Evolutionary conservation across 257 asterid species (phyloP), one percentile per base, ranked within the genome.

Genomic region (Agastache rugosa): DNA sequence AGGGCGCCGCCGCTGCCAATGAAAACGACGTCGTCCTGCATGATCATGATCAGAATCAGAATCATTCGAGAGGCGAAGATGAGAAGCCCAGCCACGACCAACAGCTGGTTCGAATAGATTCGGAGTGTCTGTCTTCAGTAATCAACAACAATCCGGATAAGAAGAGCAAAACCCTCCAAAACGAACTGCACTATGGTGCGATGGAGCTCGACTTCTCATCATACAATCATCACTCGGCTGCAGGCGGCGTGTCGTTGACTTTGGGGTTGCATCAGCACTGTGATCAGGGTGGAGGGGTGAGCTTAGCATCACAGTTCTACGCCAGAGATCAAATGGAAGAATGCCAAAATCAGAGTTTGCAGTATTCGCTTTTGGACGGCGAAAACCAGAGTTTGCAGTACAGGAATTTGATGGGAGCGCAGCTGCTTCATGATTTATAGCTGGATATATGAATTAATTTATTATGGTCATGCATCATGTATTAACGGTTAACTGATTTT

Each of bases 371-470:
- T 1, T 11, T 91, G 91, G 97, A 90, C 1, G 78, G 83, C n/a
- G 96, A 90, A 68, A 83, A 64, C 53, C 98, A 93, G 87, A 90
- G 73, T 35, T 70, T 90, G 86, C 98, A 93, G 4, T 91, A 90
- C 47, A 80, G 97, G 83, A 90, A 90, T 69, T 69, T 93, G 91
- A 88, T 93, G 96, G 97, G 97, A 4, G 96, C 98, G 42, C 98
- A 91, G 84, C 41, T 93, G 83, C 97, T 93, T 23, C 97, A 83
- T 73, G 98, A 93, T 80, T 79, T 93, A 81, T 93, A 81, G 97
- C 97, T 54, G 95, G 97, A 11, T 37, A 37, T 37, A 37, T 7
- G 1, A 7, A 37, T 37, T 37, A 6, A 35, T 35, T 35, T 35
- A 35, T 35, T 35, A 35, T 37, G 0, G 3, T 29, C 34, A 29